Base-by-base conservation (phyloP, 2,329 filamentous ascomycete species). In the Xylaria sp. region DNA sequence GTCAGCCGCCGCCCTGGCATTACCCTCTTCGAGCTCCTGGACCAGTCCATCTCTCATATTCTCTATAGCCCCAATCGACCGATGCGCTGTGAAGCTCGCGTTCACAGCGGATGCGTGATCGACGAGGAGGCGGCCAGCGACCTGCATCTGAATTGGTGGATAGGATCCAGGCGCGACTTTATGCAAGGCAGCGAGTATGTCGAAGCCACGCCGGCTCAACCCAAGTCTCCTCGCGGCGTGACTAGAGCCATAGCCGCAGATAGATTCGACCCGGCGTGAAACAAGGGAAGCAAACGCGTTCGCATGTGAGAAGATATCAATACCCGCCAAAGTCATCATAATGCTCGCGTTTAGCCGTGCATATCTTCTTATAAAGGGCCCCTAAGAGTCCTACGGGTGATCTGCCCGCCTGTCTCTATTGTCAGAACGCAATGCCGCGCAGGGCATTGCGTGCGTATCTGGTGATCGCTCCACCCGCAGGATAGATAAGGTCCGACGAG, bases 241-340 rank as follows among this genome's bases (percentile, higher is more conserved):
- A n/a, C n/a, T 46, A 9, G n/a, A n/a, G 46, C n/a, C n/a, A n/a
- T 19, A 59, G 11, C n/a, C 37, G 46, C 33, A 38, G 45, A 23
- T 56, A 45, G 2, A 33, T 2, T 17, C 8, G 14, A 33, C 33
- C n/a, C 28, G 33, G 12, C 19, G 53, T 33, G 21, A 46, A 6
- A 45, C 56, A 59, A 28, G 52, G 46, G 35, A 52, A 59, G 37
- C 45, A 59, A 38, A 59, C 45, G 3, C 35, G 46, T n/a, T 52
- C 52, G 35, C 56, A 59, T 2, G 46, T 59, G 7, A 59, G 35
- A 43, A 59, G 56, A 45, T 59, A 52, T 9, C 51, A 37, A 31
- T 59, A 59, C 25, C 56, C 25, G 45, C 56, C 56, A 25, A 59
- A 59, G 15, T 59, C 56, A 23, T 28, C 37, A 35, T 46, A 59